Conservation (phyloP, 1,284 basidiomycete species). For the Ganoderma sinense region DNA sequence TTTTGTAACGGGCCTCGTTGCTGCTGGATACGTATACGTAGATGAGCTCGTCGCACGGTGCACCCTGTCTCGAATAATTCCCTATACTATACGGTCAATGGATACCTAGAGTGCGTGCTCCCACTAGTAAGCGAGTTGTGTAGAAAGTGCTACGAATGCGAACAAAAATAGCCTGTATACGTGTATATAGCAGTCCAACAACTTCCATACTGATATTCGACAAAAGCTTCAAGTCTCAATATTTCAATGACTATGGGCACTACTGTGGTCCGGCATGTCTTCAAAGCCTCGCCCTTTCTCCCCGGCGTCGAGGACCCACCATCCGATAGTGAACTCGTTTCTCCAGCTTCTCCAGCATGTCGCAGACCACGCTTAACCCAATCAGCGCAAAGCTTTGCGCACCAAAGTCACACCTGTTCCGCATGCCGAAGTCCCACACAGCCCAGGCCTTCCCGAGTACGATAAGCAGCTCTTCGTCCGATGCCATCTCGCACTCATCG, state of each 20-base stretch:
- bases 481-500: slow-evolving; percentile 33
- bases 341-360: slow-evolving; percentile 59
- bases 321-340: background rate
- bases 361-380: slow-evolving; percentile 63
- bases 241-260: too few species aligned
- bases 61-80: too few species aligned
- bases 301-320: background rate
- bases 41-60: too few species aligned
- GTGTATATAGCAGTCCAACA: background rate
- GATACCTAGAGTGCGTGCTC: too few species aligned
- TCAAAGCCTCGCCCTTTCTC: background rate
- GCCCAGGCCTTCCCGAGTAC: slow-evolving; percentile 66
- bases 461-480: slow-evolving; percentile 43
- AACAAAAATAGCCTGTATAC: background rate
- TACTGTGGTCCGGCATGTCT: background rate
- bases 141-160: too few species aligned
- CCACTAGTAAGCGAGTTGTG: too few species aligned
- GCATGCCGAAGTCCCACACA: slow-evolving; percentile 64
- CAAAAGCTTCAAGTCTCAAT: background rate
- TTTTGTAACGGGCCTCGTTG: too few species aligned
- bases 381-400: slow-evolving; percentile 74
- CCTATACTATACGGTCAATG: too few species aligned
- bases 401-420: slow-evolving; percentile 55
- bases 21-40: too few species aligned
- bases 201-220: background rate